Evolutionary conservation across 2,329 filamentous ascomycete species (phyloP), one percentile per base, ranked within the genome.

Genomic region (Cordyceps pruinosa): DNA sequence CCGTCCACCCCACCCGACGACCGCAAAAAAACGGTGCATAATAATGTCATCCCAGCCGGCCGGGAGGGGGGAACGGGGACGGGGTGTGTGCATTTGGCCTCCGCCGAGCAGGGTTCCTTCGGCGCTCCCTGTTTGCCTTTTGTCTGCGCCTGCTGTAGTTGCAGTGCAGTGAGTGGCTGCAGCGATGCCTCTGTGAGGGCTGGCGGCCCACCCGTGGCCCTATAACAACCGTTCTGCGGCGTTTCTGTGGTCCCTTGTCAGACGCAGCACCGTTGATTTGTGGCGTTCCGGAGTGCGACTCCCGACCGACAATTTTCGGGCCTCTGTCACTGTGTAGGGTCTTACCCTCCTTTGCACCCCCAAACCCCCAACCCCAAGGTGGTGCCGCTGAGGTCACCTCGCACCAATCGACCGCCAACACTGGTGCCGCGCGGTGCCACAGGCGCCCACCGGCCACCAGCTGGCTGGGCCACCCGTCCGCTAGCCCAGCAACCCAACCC

Each of bases 241-340:
- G 26, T 42, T 44, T 48, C 15, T 49, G 30, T 39, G 52, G 28
- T n/a, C 41, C 42, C 25, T 58, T 58, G 46, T 51, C 52, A 56
- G 57, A 55, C 52, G 57, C 57, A 59, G 46, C 57, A 56, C 57
- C 57, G 57, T 59, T 59, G 52, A 39, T 39, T 23, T 59, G 57
- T 59, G 57, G 57, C 57, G 57, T 37, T 56, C 51, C 47, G 52
- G 45, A 42, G 41, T 50, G 57, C 57, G 52, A 51, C 57, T 56
- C 46, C 51, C 51, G 52, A 56, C 57, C 57, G 57, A 59, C 41
- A 52, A 34, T 45, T 59, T 59, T 59, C 57, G 57, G 57, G 46
- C 57, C 30, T 59, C 52, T 47, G 46, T 41, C 45, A 34, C 5
- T 13, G 19, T 37, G 30, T 30, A 19, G 21, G 10, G 53, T 26